Evolutionary conservation across 1,139 yeast species (phyloP).

Genomic region (Taphrina deformans): DNA sequence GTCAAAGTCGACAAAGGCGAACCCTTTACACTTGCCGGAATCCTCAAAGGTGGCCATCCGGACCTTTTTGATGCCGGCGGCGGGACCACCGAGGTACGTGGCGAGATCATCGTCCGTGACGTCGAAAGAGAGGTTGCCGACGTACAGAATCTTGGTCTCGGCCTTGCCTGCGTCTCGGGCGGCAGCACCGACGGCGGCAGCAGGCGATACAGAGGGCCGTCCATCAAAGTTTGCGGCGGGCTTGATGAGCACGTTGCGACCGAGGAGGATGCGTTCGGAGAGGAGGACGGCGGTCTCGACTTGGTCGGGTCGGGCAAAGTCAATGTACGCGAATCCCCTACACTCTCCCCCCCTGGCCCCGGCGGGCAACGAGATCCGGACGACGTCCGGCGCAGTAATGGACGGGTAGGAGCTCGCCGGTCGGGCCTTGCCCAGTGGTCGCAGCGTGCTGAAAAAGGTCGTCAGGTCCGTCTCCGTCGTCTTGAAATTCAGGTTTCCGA

Average conservation of each 20-base stretch:
- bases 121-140: slow-evolving; percentile 90
- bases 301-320: slow-evolving; percentile 65
- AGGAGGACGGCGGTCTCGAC: slow-evolving; percentile 65
- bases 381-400: slow-evolving; percentile 48
- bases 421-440: slow-evolving; percentile 36
- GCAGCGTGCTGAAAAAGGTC: slow-evolving; percentile 56
- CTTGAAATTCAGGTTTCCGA: slow-evolving; percentile 86
- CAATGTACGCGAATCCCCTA: slow-evolving; percentile 91
- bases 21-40: slow-evolving; percentile 93
- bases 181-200: slow-evolving; percentile 46
- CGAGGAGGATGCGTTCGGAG: slow-evolving; percentile 72
- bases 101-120: slow-evolving; percentile 78
- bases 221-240: slow-evolving; percentile 81
- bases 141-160: slow-evolving; percentile 83
- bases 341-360: slow-evolving; percentile 39
- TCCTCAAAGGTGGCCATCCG: slow-evolving; percentile 98
- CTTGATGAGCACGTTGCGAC: slow-evolving; percentile 83
- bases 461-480: slow-evolving; percentile 74
- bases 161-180: slow-evolving; percentile 47
- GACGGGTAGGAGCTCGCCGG: slow-evolving; percentile 43
- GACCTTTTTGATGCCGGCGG: slow-evolving; percentile 48
- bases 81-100: slow-evolving; percentile 57
- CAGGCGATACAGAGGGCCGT: slow-evolving; percentile 61
- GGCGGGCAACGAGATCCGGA: slow-evolving; percentile 51
- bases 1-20: slow-evolving; percentile 85